Conservation (phyloP, 495 filamentous ascomycete species). For the Penicillium macrosclerotiorum region DNA sequence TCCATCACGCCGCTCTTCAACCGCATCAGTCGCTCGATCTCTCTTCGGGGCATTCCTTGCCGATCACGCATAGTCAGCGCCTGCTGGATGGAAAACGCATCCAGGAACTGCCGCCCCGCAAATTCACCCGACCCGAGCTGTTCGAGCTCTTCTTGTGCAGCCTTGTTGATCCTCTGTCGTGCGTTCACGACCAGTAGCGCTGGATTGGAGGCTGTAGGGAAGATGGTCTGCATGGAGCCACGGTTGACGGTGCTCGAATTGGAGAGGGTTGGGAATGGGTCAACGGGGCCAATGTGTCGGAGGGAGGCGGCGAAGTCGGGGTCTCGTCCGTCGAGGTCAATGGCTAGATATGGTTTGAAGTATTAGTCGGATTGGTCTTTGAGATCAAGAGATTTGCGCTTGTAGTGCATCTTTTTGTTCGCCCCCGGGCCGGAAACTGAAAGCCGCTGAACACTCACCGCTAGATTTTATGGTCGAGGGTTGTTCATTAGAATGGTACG, state of each 20-base stretch:
- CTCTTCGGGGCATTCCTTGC: slow-evolving; percentile 41
- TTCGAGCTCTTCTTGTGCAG: slow-evolving; percentile 52
- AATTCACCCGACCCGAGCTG: slow-evolving; percentile 42
- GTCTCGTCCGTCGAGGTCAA: slow-evolving; percentile 64
- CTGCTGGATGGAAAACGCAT: slow-evolving; percentile 59
- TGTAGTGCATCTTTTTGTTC: not conserved
- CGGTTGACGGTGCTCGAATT: slow-evolving; percentile 44
- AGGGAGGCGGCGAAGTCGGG: slow-evolving; percentile 62
- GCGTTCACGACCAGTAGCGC: slow-evolving; percentile 51
- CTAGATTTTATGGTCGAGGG: slow-evolving; percentile 33
- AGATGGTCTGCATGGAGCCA: slow-evolving; percentile 32
- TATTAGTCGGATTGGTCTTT: slow-evolving; percentile 3
- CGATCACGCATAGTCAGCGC: slow-evolving; percentile 59
- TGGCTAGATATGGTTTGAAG: slow-evolving; percentile 42
- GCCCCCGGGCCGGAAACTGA: not conserved
- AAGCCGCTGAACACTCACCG: slow-evolving; percentile 29
- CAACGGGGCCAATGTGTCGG: slow-evolving; percentile 61
- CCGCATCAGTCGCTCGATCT: slow-evolving; percentile 60
- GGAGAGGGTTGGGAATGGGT: slow-evolving; percentile 58
- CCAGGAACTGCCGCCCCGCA: slow-evolving; percentile 53
- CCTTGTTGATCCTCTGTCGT: slow-evolving; percentile 40
- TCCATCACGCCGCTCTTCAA: slow-evolving; percentile 57
- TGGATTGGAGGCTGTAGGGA: slow-evolving; percentile 50
- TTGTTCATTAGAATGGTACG: slow-evolving; percentile 40
- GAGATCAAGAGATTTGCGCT: not conserved